Evolutionary conservation across 495 filamentous ascomycete species (phyloP).

Genomic region (Thermothielavioides terrestris): DNA sequence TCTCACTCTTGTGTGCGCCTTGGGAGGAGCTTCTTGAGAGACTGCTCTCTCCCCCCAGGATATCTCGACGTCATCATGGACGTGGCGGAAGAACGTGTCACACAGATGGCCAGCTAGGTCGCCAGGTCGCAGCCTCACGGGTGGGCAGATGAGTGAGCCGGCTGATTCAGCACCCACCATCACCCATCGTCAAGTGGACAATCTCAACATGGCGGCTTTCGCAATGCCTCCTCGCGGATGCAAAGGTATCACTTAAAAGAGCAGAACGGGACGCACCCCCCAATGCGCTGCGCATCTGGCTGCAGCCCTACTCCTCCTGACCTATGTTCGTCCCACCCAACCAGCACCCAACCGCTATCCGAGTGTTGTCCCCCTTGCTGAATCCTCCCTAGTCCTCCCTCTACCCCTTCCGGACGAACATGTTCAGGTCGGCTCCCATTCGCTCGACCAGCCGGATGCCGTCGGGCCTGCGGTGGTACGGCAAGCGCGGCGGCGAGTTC

Average conservation of each 20-base stretch:
- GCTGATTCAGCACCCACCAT: slow-evolving; percentile 18
- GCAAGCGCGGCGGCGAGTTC: slow-evolving; percentile 18
- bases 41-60: background rate
- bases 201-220: background rate
- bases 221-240: background rate
- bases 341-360: too few species aligned
- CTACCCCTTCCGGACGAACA: background rate
- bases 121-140: background rate
- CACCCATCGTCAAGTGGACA: background rate
- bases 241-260: background rate
- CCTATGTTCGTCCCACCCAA: too few species aligned
- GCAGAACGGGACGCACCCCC: too few species aligned
- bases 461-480: slow-evolving; percentile 18
- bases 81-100: background rate
- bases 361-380: too few species aligned
- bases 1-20: background rate
- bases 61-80: background rate
- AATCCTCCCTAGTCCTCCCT: too few species aligned
- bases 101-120: background rate
- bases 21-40: background rate
- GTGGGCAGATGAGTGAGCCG: background rate
- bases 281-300: too few species aligned
- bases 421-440: slow-evolving; percentile 16
- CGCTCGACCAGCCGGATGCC: slow-evolving; percentile 21
- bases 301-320: too few species aligned